A percentile compares a stretch with the other conserved stretches of the same genome.
Conservation (phyloP, 2,329 filamentous ascomycete genomes). For the Ophiocordyceps camponoti-floridani region DNA sequence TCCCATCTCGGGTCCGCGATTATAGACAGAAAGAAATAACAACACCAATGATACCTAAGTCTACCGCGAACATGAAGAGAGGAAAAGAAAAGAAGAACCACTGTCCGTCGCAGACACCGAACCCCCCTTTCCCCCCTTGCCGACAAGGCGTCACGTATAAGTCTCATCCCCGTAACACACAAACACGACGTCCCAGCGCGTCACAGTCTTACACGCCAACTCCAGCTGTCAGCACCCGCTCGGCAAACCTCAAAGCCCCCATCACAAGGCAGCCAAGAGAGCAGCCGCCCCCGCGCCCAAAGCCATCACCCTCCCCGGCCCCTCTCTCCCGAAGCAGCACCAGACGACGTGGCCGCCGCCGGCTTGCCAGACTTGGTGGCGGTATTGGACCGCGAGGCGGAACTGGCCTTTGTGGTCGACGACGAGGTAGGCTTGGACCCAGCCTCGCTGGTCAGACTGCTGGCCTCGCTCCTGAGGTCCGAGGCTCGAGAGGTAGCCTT, state of each 20-base stretch:
- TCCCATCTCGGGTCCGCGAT: no score
- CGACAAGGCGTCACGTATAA: background rate
- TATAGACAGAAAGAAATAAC: no score
- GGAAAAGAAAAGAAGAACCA: background rate
- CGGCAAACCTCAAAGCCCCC: background rate
- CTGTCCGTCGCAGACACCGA: no score
- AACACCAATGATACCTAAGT: no score
- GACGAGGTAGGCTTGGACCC: background rate
- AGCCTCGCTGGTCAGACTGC: background rate
- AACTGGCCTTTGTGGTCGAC: no score
- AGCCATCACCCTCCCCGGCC: background rate
- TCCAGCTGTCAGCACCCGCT: no score
- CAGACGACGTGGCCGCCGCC: background rate
- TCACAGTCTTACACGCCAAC: no score
- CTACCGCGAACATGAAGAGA: background rate
- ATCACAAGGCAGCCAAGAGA: background rate
- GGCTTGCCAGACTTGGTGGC: no score
- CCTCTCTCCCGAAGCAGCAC: background rate
- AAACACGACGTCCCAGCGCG: background rate
- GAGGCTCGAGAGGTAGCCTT: background rate
- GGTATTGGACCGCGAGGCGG: no score
- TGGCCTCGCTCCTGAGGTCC: background rate
- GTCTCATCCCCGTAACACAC: background rate
- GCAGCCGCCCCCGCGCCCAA: background rate
- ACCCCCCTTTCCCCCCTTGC: no score